These are phyloP conservation scores for Cucumis hystrix DNA, from an alignment of 306 rosid genomes.

Conservation along the genomic window DNA sequence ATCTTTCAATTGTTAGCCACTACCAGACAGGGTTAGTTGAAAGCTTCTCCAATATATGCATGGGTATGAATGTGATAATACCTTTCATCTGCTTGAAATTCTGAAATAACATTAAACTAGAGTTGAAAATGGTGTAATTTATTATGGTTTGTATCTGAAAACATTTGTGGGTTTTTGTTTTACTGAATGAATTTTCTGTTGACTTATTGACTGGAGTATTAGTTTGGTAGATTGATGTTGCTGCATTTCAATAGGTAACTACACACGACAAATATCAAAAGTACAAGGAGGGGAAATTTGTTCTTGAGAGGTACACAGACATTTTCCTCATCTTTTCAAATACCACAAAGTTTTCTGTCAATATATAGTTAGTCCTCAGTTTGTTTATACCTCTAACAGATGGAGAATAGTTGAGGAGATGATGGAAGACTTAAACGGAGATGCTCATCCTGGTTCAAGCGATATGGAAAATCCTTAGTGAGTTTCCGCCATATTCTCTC, in stretches of 20 bases:
- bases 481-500: conserved; percentile 8
- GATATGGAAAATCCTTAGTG: conserved; percentile 49
- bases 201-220: background rate
- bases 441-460: conserved; percentile 44
- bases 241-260: conserved; percentile 32
- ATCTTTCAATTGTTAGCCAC: background rate
- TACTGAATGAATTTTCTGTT: background rate
- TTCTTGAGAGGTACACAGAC: conserved; percentile 54
- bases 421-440: conserved; percentile 46
- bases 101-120: background rate
- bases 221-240: background rate
- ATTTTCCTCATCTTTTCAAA: background rate
- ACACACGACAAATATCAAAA: conserved; percentile 60
- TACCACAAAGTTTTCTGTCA: background rate
- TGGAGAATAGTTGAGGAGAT: conserved; percentile 50
- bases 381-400: conserved; percentile 18
- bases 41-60: background rate
- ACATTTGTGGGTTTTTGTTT: background rate
- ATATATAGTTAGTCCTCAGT: background rate
- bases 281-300: conserved; percentile 79
- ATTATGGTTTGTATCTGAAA: background rate
- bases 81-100: background rate
- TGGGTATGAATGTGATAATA: background rate
- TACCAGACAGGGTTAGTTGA: background rate
- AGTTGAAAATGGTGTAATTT: background rate